Conservation (phyloP, 1,284 basidiomycete genomes). For the Singerocomus rubriflavus region DNA sequence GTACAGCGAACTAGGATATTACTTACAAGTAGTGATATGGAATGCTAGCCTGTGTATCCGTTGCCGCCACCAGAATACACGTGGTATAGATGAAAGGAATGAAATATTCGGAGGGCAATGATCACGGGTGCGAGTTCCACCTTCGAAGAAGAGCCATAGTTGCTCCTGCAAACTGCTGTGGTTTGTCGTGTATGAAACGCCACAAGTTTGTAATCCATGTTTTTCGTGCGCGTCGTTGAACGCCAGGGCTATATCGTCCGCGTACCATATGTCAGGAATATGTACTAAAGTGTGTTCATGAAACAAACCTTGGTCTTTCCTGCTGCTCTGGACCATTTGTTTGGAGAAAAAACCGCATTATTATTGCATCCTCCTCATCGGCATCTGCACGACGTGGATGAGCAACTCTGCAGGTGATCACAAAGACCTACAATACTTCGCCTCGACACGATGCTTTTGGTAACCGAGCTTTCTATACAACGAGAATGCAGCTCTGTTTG, state of each 20-base stretch:
- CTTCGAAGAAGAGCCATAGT: constrained; percentile 17
- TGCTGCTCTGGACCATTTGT: constrained; percentile 17
- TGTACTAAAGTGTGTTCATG: not conserved
- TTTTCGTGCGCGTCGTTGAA: constrained; percentile 2
- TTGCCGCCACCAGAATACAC: not conserved
- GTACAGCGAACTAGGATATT: constrained; percentile 1
- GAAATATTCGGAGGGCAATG: not conserved
- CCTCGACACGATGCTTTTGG: constrained; percentile 70
- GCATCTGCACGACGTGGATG: constrained; percentile 50
- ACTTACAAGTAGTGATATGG: constrained; percentile 5
- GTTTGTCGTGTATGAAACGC: constrained; percentile 14
- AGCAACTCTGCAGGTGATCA: not conserved
- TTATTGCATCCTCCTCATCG: constrained; percentile 82
- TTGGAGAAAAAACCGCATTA: constrained; percentile 63
- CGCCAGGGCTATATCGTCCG: constrained; percentile 3
- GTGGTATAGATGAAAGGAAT: not conserved
- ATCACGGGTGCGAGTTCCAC: constrained; percentile 11
- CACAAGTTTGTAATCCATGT: constrained; percentile 19
- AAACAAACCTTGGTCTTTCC: constrained; percentile 15
- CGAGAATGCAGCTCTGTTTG: constrained; percentile 80
- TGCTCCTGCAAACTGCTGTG: constrained; percentile 8
- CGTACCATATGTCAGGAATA: constrained; percentile 1
- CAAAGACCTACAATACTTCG: constrained; percentile 73
- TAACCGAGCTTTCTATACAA: constrained; percentile 88
- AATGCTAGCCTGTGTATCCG: not conserved